These are phyloP conservation scores for Coelastrella sp. DNA, from an alignment of 139 green algal species.

Conservation along the genomic window DNA sequence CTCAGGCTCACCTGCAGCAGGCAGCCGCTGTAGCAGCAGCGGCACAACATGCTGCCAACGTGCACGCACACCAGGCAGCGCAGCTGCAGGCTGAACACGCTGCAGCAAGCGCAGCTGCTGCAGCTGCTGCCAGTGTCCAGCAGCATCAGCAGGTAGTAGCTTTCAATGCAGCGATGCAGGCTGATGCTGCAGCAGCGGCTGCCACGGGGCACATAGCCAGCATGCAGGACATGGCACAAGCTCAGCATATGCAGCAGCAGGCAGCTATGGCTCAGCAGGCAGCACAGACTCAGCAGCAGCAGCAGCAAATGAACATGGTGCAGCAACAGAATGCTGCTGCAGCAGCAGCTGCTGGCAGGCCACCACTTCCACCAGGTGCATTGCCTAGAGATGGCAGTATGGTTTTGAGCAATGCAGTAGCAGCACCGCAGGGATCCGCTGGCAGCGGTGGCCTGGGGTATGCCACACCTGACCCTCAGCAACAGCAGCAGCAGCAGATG, in stretches of 20 bases:
- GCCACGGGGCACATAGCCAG: background rate
- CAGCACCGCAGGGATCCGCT: background rate
- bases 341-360: conserved; percentile 14
- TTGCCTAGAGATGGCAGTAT: conserved; percentile 29
- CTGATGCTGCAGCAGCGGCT: conserved; percentile 36
- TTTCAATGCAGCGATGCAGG: conserved; percentile 36
- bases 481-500: conserved; percentile 30
- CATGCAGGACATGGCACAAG: conserved; percentile 1
- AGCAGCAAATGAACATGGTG: background rate
- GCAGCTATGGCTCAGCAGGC: background rate
- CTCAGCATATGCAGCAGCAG: conserved; percentile 40
- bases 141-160: conserved; percentile 34
- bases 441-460: background rate
- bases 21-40: conserved; percentile 34
- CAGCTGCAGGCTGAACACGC: conserved; percentile 42
- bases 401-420: background rate
- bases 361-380: conserved; percentile 23
- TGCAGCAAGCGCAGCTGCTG: conserved; percentile 24
- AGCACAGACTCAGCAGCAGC: conserved; percentile 25
- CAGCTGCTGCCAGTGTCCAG: background rate
- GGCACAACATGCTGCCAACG: conserved; percentile 27
- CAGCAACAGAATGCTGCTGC: conserved; percentile 19
- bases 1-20: conserved; percentile 32
- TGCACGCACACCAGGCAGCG: conserved; percentile 44
- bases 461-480: conserved; percentile 12